phyloP scores from a whole-genome alignment of 148 eudicot genomes.

The Polygonum aviculare region DNA sequence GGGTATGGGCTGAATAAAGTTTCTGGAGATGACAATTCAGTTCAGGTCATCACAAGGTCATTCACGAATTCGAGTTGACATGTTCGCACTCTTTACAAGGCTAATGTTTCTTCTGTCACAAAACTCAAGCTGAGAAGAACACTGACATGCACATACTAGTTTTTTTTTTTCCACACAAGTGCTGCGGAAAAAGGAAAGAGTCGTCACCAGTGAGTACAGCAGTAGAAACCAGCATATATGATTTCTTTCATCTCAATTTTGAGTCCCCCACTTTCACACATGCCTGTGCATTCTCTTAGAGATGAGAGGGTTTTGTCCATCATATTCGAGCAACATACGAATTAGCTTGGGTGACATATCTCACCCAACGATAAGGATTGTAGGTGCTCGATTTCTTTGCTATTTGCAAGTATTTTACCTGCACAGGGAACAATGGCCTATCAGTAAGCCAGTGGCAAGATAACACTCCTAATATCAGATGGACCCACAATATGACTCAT shows the following conservation, averaged over 20 bases:
- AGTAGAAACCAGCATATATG: neutral
- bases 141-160: neutral
- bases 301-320: constrained; percentile 14
- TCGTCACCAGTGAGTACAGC: neutral
- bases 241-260: neutral
- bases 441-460: neutral
- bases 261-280: neutral
- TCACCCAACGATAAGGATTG: constrained; percentile 87
- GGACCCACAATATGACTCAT: neutral
- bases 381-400: constrained; percentile 60
- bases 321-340: constrained; percentile 84
- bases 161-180: neutral
- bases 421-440: constrained; percentile 4
- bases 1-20: too few relatives aligned
- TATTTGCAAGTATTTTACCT: constrained; percentile 82
- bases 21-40: too few relatives aligned
- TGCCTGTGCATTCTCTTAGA: neutral
- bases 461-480: neutral
- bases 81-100: neutral
- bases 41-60: too few relatives aligned
- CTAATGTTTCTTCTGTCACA: neutral
- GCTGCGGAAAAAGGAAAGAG: neutral
- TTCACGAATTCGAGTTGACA: too few relatives aligned
- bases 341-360: constrained; percentile 79
- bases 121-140: neutral